Evolutionary conservation across 805 yeast genomes (phyloP), one percentile per base, ranked within the genome.

Genomic region (Yarrowia hollandica): DNA sequence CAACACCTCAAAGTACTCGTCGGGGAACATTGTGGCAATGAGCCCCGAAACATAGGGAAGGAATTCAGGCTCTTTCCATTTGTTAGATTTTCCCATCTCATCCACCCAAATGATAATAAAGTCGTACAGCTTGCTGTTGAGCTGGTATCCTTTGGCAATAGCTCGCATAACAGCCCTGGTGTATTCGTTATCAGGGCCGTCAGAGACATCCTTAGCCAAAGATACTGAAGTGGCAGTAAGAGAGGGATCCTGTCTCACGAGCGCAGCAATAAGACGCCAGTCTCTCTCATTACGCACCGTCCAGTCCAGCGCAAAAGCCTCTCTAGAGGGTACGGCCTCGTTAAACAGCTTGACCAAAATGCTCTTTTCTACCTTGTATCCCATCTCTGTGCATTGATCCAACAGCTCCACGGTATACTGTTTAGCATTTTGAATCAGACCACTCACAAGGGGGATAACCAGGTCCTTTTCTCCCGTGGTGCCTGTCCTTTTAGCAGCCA

Each of bases 351-450:
- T 44, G 11, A 21, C 54, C 54, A 44, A 30, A 31, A 44, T 31
- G 25, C 54, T 28, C 37, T 44, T 44, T 30, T 44, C 54, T 25
- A 44, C 54, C 54, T 44, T 44, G 54, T 44, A 44, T 22, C 38
- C 54, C 54, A 44, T 44, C 19, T 30, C 37, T 11, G 54, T 44
- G 28, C 54, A 44, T 10, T 44, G 54, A n/a, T 44, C 54, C 35
- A 44, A 15, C 26, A 44, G 35, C 28, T 44, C 54, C 26, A 44
- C 54, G 10, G 54, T 44, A 21, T 44, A 44, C 54, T 44, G 35
- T 15, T 30, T 44, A 37, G 54, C 54, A 14, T 44, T 44, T 21
- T 44, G 37, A 10, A 44, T 44, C 8, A 44, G 37, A 19, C 37
- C 35, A 21, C 54, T 15, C 7, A 44, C 54, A 16, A 44, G 37